Evolutionary conservation across 768 basidiomycete genomes (phyloP), one percentile per base, ranked within the genome.

Genomic region (Udeniomyces megalosporus): DNA sequence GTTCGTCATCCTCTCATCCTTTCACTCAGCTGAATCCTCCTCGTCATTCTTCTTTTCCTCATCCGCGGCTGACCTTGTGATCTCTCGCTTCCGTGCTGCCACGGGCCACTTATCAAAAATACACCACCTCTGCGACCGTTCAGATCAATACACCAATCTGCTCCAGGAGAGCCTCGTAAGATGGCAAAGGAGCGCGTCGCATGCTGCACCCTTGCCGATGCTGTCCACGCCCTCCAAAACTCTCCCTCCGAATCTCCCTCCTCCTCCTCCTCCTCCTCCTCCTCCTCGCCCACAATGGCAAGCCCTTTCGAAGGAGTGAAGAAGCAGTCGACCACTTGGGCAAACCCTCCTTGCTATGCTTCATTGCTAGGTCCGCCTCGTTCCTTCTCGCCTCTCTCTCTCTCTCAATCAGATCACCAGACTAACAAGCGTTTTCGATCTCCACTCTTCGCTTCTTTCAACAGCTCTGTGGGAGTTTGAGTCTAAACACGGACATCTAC

Each of bases 321-420:
- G 28, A 84, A 81, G 72, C 78, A 82, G 65, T 82, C 86, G 72
- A 87, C 85, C 0, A 89, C 85, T 73, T 84, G 85, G 69, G 77
- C 86, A n/a, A 86, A 88, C 68, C 88, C 88, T 4, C 80, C 79
- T 1, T 74, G 80, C 44, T 74, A 85, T 17, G 86, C 89, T 70
- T 76, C 80, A 8, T 79, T 91, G 62, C 75, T 91, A 35, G 83
- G 92, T 88, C 20, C 48, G 70, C 65, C 71, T 42, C 2, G 66
- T 17, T n/a, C n/a, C n/a, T n/a, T n/a, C n/a, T n/a, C n/a, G n/a
- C n/a, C n/a, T n/a, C n/a, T n/a, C n/a, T n/a, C n/a, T n/a, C n/a
- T n/a, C n/a, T n/a, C n/a, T 55, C 28, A 42, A 42, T 8, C 38
- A 42, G 38, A 8, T 42, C 38, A 42, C 38, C 38, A 17, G 8